These are phyloP conservation scores for Heliosperma pusillum DNA, from an alignment of 148 eudicot species.

Conservation along the genomic window DNA sequence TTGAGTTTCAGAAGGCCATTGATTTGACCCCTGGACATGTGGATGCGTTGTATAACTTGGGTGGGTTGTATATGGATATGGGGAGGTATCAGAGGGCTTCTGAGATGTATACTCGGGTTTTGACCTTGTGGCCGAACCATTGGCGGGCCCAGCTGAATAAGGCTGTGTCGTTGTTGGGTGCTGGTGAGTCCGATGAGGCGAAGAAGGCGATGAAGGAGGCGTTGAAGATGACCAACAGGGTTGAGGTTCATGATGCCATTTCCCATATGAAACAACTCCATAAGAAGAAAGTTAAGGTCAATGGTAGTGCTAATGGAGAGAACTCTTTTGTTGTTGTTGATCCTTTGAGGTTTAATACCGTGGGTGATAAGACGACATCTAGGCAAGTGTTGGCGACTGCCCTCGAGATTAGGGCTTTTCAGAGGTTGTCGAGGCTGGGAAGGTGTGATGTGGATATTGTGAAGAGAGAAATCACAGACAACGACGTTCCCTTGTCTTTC, in stretches of 20 bases:
- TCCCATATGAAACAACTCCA: conserved; percentile 90
- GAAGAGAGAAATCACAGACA: conserved; percentile 74
- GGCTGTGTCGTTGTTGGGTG: conserved; percentile 92
- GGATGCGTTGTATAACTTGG: conserved; percentile 92
- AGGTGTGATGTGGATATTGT: conserved; percentile 74
- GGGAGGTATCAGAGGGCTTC: conserved; percentile 98
- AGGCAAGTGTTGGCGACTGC: conserved; percentile 78
- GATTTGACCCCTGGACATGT: conserved; percentile 92
- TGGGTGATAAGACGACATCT: conserved; percentile 64
- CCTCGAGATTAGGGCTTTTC: conserved; percentile 82
- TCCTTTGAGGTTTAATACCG: conserved; percentile 62
- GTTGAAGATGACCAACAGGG: conserved; percentile 92
- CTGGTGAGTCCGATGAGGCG: conserved; percentile 93
- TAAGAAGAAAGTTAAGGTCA: conserved; percentile 77
- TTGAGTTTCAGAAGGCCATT: conserved; percentile 97
- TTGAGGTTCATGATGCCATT: conserved; percentile 92
- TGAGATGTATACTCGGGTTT: conserved; percentile 95
- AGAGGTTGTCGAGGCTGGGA: conserved; percentile 76
- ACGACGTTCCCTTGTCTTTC: conserved; percentile 66
- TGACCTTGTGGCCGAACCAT: conserved; percentile 84
- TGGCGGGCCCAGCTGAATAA: conserved; percentile 96
- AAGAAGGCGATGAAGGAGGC: conserved; percentile 93
- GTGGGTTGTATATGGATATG: conserved; percentile 97
- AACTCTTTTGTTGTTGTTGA: conserved; percentile 57
- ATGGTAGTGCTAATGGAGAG: conserved; percentile 70